Conservation (phyloP, 345 rosid genomes). For the Microcos paniculata region DNA sequence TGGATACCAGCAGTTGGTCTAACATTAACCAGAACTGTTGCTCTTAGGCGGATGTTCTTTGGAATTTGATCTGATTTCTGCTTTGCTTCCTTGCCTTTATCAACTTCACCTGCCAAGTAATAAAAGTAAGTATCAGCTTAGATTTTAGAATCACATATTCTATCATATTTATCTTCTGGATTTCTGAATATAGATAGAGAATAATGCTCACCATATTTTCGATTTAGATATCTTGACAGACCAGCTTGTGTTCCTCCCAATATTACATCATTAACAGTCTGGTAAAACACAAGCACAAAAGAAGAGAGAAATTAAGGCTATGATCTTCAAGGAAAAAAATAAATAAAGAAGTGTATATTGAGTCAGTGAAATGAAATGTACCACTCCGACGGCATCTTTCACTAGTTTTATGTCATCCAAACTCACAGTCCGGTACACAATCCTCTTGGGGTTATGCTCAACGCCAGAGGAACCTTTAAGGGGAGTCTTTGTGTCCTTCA, state of each 20-base stretch:
- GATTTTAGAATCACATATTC: slow-evolving; percentile 40
- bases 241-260: slow-evolving; percentile 73
- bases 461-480: slow-evolving; percentile 36
- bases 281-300: background rate
- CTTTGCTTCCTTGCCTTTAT: slow-evolving; percentile 22
- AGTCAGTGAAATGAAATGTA: slow-evolving; percentile 18
- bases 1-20: slow-evolving; percentile 58
- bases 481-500: slow-evolving; percentile 55
- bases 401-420: slow-evolving; percentile 69
- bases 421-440: slow-evolving; percentile 51
- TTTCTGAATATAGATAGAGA: background rate
- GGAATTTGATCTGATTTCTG: slow-evolving; percentile 27
- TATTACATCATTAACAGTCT: slow-evolving; percentile 81
- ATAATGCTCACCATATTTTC: slow-evolving; percentile 49
- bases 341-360: background rate
- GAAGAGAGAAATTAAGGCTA: background rate
- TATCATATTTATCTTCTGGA: background rate
- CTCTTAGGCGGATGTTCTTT: slow-evolving; percentile 41
- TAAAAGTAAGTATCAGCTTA: no score
- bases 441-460: slow-evolving; percentile 21
- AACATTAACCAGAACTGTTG: slow-evolving; percentile 49
- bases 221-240: slow-evolving; percentile 54
- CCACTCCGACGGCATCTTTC: slow-evolving; percentile 35
- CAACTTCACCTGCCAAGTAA: background rate
- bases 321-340: background rate